Conservation (phyloP, 192 early-diverging fungal species). For the Glomus cerebriforme region DNA sequence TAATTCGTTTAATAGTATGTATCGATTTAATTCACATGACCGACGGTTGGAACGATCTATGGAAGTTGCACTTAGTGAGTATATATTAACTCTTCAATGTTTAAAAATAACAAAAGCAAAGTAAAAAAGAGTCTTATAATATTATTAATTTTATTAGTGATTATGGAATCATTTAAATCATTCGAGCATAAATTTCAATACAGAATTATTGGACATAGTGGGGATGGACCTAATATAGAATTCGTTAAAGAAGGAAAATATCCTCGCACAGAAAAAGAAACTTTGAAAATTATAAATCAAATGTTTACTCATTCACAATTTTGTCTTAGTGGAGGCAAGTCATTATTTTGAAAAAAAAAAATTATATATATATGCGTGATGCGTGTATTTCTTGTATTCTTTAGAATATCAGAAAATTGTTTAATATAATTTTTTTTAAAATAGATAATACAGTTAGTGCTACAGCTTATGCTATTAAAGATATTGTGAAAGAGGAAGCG, state of each 20-base stretch:
- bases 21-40: conserved; percentile 65
- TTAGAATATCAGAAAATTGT: not conserved
- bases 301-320: conserved; percentile 81
- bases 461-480: conserved; percentile 62
- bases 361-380: no score
- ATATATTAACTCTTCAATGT: not conserved
- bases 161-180: conserved; percentile 74
- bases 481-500: conserved; percentile 69
- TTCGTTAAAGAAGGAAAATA: conserved; percentile 72
- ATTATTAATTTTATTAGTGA: conserved; percentile 38
- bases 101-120: not conserved
- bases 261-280: conserved; percentile 79
- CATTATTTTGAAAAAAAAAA: not conserved
- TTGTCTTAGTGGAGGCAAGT: conserved; percentile 66
- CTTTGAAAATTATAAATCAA: conserved; percentile 64
- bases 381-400: not conserved
- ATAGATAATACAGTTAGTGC: conserved; percentile 75
- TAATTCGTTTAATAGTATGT: conserved; percentile 48
- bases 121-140: not conserved
- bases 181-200: conserved; percentile 83
- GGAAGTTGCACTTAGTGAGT: conserved; percentile 60
- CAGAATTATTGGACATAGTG: conserved; percentile 75
- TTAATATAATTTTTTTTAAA: not conserved
- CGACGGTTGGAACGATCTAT: conserved; percentile 61
- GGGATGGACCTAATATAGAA: conserved; percentile 72